phyloP scores from a whole-genome alignment of 23 red algal genomes.

The Cyanidiococcus yangmingshanensis region DNA sequence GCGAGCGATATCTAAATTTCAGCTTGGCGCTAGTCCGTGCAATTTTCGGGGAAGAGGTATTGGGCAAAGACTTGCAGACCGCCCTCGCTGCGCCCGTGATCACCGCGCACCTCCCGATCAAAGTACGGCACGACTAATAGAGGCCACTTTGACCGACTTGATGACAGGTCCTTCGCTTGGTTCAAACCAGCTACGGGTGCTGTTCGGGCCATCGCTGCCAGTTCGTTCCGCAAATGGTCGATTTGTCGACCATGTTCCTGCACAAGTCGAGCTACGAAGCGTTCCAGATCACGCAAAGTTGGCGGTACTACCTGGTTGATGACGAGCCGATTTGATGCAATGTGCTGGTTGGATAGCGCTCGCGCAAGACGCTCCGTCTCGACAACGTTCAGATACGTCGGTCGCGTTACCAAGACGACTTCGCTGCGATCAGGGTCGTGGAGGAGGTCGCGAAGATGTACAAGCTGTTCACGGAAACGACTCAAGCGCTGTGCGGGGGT shows the following conservation, averaged over 20 bases:
- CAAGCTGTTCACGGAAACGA: conserved; percentile 48
- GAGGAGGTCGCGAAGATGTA: conserved; percentile 43
- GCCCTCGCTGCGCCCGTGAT: conserved; percentile 17
- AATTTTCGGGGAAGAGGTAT: background rate
- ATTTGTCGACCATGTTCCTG: conserved; percentile 37
- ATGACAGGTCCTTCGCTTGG: conserved; percentile 7
- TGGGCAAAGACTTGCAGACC: background rate
- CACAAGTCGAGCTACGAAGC: conserved; percentile 38
- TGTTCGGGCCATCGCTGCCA: conserved; percentile 20
- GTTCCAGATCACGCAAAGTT: conserved; percentile 16
- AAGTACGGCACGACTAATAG: conserved; percentile 82
- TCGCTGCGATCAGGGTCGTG: conserved; percentile 42
- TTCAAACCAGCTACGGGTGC: background rate
- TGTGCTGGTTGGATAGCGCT: conserved; percentile 31
- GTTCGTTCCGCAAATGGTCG: conserved; percentile 23
- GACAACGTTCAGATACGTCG: conserved; percentile 74
- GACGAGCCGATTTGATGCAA: conserved; percentile 47
- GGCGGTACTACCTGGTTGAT: conserved; percentile 77
- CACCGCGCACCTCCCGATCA: conserved; percentile 85
- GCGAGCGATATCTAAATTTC: too few species aligned
- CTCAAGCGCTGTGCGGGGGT: conserved; percentile 33
- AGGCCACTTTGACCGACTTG: conserved; percentile 23
- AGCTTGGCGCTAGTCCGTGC: background rate
- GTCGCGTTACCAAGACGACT: conserved; percentile 67
- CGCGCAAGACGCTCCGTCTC: conserved; percentile 64